Conservation (phyloP, 805 yeast genomes). For the Kuraishia capsulata region DNA sequence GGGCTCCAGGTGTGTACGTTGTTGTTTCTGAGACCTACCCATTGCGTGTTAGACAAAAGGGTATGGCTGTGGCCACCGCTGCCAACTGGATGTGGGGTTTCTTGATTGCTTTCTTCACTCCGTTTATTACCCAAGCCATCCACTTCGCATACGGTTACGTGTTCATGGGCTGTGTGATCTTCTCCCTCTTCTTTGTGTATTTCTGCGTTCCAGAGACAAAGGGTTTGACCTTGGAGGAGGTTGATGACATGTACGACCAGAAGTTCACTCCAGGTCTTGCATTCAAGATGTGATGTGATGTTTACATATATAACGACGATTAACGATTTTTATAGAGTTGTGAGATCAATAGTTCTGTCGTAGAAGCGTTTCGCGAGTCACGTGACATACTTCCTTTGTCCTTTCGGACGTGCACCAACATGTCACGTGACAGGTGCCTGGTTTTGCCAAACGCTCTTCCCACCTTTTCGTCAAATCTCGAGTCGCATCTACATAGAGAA, state of each 20-base stretch:
- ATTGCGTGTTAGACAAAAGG: constrained; percentile 59
- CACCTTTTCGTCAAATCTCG: background rate
- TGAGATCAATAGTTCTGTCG: background rate
- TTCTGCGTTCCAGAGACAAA: constrained; percentile 56
- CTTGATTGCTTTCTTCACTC: constrained; percentile 59
- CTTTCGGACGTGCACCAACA: too few species aligned
- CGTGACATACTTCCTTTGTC: too few species aligned
- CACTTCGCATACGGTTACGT: constrained; percentile 45
- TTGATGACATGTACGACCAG: constrained; percentile 43
- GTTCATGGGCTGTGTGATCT: constrained; percentile 44
- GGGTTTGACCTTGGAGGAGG: constrained; percentile 59
- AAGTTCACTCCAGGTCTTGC: constrained; percentile 3
- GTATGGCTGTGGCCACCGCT: constrained; percentile 56
- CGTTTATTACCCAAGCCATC: constrained; percentile 37
- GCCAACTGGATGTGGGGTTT: constrained; percentile 73
- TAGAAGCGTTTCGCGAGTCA: too few species aligned
- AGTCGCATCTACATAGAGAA: background rate
- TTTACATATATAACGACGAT: background rate
- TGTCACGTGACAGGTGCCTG: background rate
- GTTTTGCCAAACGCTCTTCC: background rate
- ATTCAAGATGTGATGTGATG: background rate
- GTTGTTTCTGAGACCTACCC: constrained; percentile 51
- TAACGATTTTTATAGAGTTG: background rate
- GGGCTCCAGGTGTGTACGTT: constrained; percentile 72
- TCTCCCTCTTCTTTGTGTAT: constrained; percentile 49